Percentiles rank a stretch among this genome's conserved stretches.
These are phyloP conservation scores for Stephania japonica DNA, from an alignment of 164 flowering plant genomes.

Conservation along the genomic window DNA sequence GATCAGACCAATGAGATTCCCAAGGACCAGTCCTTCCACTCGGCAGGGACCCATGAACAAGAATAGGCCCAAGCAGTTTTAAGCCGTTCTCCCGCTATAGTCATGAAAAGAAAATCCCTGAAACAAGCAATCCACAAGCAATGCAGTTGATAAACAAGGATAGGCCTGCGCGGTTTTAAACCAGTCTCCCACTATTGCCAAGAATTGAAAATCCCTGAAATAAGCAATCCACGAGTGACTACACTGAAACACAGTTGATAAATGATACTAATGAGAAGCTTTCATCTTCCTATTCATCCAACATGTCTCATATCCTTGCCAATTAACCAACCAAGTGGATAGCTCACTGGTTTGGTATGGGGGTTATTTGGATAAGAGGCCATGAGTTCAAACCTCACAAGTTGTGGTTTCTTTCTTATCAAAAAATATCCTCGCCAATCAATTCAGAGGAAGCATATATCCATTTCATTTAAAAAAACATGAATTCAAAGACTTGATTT, in stretches of 20 bases:
- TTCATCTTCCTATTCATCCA: constrained; percentile 1
- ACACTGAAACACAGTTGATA: not conserved
- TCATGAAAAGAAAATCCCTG: not conserved
- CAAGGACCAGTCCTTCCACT: constrained; percentile 12
- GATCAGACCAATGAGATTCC: not conserved
- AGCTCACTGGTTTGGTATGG: too few relatives aligned
- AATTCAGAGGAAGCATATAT: not conserved
- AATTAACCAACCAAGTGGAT: too few relatives aligned
- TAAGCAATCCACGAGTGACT: not conserved
- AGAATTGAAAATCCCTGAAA: too few relatives aligned
- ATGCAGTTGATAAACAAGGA: too few relatives aligned
- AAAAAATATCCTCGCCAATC: constrained; percentile 17
- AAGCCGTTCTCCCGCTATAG: not conserved
- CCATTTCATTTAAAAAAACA: not conserved
- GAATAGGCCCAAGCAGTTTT: not conserved
- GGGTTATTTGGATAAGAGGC: too few relatives aligned
- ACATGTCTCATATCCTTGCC: constrained; percentile 12
- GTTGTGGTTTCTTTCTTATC: too few relatives aligned
- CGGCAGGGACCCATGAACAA: not conserved
- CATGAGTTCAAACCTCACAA: too few relatives aligned
- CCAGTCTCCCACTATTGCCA: too few relatives aligned
- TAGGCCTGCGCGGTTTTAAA: too few relatives aligned
- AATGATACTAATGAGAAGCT: constrained; percentile 10
- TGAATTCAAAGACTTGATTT: constrained; percentile 6
- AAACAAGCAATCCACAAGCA: constrained; percentile 9